These are phyloP conservation scores for Euclidium syriacum DNA, from an alignment of 345 rosid genomes.

Conservation along the genomic window DNA sequence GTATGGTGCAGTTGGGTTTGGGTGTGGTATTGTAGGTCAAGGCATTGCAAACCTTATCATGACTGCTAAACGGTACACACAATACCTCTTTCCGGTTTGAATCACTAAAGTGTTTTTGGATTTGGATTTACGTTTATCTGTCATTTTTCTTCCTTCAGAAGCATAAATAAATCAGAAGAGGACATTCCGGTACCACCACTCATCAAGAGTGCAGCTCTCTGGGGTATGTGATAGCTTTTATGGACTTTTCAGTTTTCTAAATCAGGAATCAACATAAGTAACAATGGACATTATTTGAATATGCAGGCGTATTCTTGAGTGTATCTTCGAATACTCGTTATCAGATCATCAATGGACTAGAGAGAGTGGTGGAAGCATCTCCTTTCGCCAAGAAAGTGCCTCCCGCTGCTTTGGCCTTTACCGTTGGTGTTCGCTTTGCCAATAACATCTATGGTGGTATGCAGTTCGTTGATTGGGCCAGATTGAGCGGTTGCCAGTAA, in stretches of 20 bases:
- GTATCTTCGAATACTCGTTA: constrained; percentile 88
- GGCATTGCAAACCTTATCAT: constrained; percentile 89
- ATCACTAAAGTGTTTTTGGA: not conserved
- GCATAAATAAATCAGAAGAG: constrained; percentile 72
- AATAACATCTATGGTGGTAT: constrained; percentile 83
- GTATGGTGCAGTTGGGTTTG: constrained; percentile 90
- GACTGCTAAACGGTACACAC: constrained; percentile 79
- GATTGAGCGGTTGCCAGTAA: constrained; percentile 61
- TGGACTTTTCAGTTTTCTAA: not conserved
- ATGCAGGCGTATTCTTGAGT: constrained; percentile 66
- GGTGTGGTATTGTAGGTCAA: constrained; percentile 87
- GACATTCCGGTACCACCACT: constrained; percentile 89
- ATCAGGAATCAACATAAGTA: not conserved
- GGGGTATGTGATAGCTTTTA: too few species aligned
- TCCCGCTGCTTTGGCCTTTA: constrained; percentile 77
- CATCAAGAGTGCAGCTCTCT: constrained; percentile 84
- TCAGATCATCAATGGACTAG: constrained; percentile 73
- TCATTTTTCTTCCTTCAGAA: constrained; percentile 36
- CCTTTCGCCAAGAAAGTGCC: constrained; percentile 68
- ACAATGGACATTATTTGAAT: not conserved
- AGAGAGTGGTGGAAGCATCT: constrained; percentile 66
- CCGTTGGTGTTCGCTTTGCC: constrained; percentile 75
- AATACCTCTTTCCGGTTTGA: not conserved
- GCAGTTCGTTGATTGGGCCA: constrained; percentile 96
- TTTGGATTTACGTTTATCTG: constrained; percentile 9